Base-by-base conservation (phyloP, 768 basidiomycete species). In the Pulveroboletus frians region DNA sequence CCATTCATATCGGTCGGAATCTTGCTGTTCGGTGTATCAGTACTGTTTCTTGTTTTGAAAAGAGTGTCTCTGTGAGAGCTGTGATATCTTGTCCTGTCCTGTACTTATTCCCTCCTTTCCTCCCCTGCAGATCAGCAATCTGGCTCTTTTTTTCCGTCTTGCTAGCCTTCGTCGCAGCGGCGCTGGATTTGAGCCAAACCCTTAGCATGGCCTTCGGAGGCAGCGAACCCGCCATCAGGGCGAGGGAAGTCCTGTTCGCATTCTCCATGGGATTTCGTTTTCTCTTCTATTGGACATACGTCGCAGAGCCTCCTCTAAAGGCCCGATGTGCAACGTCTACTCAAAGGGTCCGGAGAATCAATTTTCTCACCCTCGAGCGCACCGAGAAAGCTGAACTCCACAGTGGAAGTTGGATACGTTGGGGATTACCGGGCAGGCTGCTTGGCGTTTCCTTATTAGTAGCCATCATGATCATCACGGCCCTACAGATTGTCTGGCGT, bases 231-330 rank as follows among this genome's bases (percentile, higher is more conserved):
- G 23, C 81, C 32, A 66, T 78, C 29, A 72, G 70, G 44, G 65
- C 76, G 5, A 79, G 85, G 32, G 88, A 88, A 61, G 68, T 83
- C 26, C 69, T 76, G 42, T 71, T 82, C 50, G 71, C 80, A 10
- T 55, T 86, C 18, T 78, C 85, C 9, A 61, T 76, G 37, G 81
- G 81, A 5, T 68, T 79, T 37, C 75, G 82, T 32, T 80, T 80
- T 58, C 59, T 88, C 14, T 88, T 81, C 59, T 81, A 81, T 53
- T 90, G 88, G 88, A 68, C 67, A 34, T 78, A 82, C 51, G 81
- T 84, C 36, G 75, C 79, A 14, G 72, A 73, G 49, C 74, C 81
- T 42, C 82, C 85, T n/a, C 30, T 73, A 67, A 51, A 48, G 41
- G 45, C 38, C 20, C 27, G 42, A 14, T 51, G 47, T 38, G 36